These are phyloP conservation scores for Solanum tacnaense DNA, from an alignment of 257 asterid species.

Conservation along the genomic window DNA sequence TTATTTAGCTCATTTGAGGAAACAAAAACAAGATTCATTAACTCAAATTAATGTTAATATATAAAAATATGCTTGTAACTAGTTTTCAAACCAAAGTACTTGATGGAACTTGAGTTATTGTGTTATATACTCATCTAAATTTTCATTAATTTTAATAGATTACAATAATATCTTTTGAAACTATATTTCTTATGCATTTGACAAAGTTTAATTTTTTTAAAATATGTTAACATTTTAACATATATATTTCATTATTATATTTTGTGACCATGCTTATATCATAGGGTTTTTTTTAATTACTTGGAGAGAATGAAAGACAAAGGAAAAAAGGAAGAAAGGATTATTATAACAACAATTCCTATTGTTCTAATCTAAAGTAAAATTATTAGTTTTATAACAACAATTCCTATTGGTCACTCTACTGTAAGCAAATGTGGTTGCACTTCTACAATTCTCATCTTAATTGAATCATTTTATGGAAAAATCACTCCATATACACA, in stretches of 20 bases:
- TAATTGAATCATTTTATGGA: no score
- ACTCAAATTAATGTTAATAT: neutral
- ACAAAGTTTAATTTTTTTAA: neutral
- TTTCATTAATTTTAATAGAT: neutral
- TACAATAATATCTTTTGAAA: no score
- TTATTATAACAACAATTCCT: no score
- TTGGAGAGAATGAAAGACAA: no score
- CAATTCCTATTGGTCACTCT: neutral
- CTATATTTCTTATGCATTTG: neutral
- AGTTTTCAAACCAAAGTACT: neutral
- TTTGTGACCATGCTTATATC: neutral
- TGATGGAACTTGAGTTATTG: neutral
- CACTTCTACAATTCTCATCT: neutral
- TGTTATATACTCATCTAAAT: neutral
- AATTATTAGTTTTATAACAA: neutral
- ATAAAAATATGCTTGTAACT: neutral
- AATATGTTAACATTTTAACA: no score
- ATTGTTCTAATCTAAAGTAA: no score
- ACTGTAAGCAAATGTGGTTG: neutral
- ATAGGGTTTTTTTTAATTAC: no score
- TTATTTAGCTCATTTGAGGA: neutral
- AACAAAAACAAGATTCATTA: neutral
- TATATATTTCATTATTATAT: no score
- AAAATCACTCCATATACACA: no score
- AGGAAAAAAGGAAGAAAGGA: neutral